These are phyloP conservation scores for Cicer chorassanicum DNA, from an alignment of 306 rosid genomes.

Conservation along the genomic window DNA sequence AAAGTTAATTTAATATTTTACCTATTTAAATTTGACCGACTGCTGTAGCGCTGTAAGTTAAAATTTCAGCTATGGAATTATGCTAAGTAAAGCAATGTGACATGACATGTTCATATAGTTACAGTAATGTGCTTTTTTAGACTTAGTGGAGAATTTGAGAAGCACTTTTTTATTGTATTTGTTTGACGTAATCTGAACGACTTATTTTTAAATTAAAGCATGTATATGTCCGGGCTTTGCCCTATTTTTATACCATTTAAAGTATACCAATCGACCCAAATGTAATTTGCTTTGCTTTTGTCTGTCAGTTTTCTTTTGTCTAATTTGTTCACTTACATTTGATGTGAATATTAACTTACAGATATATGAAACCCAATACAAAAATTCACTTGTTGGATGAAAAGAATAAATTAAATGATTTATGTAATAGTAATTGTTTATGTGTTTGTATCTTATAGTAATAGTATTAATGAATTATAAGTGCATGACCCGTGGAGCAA, in stretches of 20 bases:
- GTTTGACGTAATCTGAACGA: background rate
- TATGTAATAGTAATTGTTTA: background rate
- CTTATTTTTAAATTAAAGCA: background rate
- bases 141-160: background rate
- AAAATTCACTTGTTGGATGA: slow-evolving; percentile 4
- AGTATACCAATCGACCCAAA: background rate
- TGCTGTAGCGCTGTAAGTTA: background rate
- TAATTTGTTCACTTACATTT: slow-evolving; percentile 6
- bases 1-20: too few relatives aligned
- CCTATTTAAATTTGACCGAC: too few relatives aligned
- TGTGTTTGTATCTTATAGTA: background rate
- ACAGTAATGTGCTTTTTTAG: background rate
- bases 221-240: too few relatives aligned
- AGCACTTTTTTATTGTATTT: background rate
- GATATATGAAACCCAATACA: background rate
- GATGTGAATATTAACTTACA: slow-evolving; percentile 14
- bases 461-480: slow-evolving; percentile 14
- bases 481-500: slow-evolving; percentile 65
- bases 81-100: background rate
- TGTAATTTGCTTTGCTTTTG: slow-evolving; percentile 6
- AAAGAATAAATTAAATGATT: slow-evolving; percentile 29
- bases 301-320: background rate
- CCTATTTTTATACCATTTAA: background rate
- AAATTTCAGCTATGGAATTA: background rate
- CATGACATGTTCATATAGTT: background rate